Base-by-base conservation (phyloP, 2,329 filamentous ascomycete species). In the Pseudogymnoascus sp. region DNA sequence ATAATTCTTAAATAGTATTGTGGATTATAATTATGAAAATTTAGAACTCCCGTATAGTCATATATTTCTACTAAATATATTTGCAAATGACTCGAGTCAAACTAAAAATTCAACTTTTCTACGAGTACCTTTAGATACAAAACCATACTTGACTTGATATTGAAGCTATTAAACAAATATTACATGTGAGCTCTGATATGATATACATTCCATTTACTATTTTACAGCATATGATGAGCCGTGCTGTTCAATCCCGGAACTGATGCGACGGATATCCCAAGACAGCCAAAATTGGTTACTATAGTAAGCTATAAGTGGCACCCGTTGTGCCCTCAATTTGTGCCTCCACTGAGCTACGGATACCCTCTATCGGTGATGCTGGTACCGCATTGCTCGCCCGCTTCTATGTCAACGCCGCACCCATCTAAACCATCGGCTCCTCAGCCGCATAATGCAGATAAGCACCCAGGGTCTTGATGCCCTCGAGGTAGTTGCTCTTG, bases 391-490 rank as follows among this genome's bases (percentile, higher is more conserved):
- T 19, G 15, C 15, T 33, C 26, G 26, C 2, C 45, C 9, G n/a
- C 45, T 30, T 52, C 41, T 10, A 52, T 30, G 10, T 8, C 23
- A 33, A 52, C 26, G 4, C 15, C 15, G 10, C 6, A 33, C 6
- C n/a, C 9, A 52, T 52, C 39, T 57, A 35, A 18, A 63, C 63
- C 70, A 79, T 84, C 37, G 89, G 85, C 80, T 99, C 94, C 72
- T 92, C 90, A 1, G 92, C 91, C 65, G 96, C 91, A 68, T 96
- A 96, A 76, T 97, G 92, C 71, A 99, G 77, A 73, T 99, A 99
- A 3, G 92, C 89, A 55, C 94, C 94, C 61, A 99, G 76, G 64
- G 99, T 76, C 83, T 99, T 99, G 68, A 89, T 96, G 56, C 94
- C 94, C 79, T 99, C 91, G 70, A 99, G 95, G 74, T 99, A 99